phyloP scores from a whole-genome alignment of 2,329 filamentous ascomycete genomes.

The Colletotrichum australisinense region DNA sequence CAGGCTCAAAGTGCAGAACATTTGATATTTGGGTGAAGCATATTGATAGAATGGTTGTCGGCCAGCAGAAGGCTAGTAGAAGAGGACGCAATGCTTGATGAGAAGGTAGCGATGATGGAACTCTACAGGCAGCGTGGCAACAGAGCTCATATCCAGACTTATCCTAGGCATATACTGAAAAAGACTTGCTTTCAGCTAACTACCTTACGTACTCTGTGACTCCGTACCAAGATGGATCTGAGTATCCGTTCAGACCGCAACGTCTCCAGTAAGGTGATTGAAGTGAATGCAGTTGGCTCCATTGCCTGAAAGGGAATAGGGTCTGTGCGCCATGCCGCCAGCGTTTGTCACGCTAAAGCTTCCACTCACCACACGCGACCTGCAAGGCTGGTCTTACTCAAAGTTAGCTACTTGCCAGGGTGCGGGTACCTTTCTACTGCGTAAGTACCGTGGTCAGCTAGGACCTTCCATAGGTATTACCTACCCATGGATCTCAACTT shows the following conservation, averaged over 20 bases:
- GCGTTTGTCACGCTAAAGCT: constrained; percentile 25
- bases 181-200: not conserved
- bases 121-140: not conserved
- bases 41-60: not conserved
- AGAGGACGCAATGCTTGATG: too few relatives aligned
- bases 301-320: not conserved
- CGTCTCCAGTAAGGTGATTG: too few relatives aligned
- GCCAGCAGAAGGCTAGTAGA: too few relatives aligned
- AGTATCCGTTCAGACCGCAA: too few relatives aligned
- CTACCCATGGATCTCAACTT: not conserved
- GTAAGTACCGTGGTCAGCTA: not conserved
- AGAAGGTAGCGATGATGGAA: not conserved
- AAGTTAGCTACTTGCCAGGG: not conserved
- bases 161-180: not conserved
- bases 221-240: too few relatives aligned
- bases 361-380: constrained; percentile 9
- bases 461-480: not conserved
- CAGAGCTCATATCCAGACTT: not conserved
- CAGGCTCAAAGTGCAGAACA: not conserved
- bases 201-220: too few relatives aligned
- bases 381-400: constrained; percentile 21
- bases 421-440: not conserved
- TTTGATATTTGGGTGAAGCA: not conserved
- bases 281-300: too few relatives aligned
- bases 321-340: constrained; percentile 1